Evolutionary conservation across 2,329 filamentous ascomycete species (phyloP).

Genomic region (Bertia moriformis): DNA sequence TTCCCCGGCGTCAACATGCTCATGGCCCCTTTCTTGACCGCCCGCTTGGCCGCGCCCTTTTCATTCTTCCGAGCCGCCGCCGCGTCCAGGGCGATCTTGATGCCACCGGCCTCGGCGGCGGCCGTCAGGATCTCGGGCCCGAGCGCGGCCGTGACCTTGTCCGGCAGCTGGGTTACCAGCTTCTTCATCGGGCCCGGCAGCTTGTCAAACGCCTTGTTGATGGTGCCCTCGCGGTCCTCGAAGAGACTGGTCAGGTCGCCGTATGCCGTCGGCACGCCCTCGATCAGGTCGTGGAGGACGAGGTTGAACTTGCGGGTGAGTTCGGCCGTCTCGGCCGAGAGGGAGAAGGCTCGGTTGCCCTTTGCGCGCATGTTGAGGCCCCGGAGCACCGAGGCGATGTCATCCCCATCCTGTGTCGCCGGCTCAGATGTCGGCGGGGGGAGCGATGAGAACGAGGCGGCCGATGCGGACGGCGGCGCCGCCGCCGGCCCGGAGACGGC

Average conservation of each 20-base stretch:
- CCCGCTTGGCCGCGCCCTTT: conserved; percentile 46
- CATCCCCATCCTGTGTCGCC: conserved; percentile 39
- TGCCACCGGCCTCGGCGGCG: conserved; percentile 59
- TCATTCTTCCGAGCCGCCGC: conserved; percentile 20
- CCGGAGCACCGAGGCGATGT: conserved; percentile 68
- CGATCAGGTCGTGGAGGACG: conserved; percentile 81
- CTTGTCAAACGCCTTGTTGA: conserved; percentile 44
- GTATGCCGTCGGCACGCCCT: conserved; percentile 86
- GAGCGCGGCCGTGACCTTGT: conserved; percentile 62
- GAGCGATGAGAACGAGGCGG: conserved; percentile 18
- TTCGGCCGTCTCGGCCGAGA: conserved; percentile 72
- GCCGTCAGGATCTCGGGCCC: conserved; percentile 73
- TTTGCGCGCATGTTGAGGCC: conserved; percentile 69
- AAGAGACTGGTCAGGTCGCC: conserved; percentile 60
- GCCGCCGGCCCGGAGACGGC: conserved; percentile 20
- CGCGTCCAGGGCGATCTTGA: conserved; percentile 34
- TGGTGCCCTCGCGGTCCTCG: conserved; percentile 44
- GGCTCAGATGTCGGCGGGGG: too few relatives aligned
- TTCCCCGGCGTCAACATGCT: conserved; percentile 52
- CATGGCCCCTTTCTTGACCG: not conserved
- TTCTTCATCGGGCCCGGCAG: conserved; percentile 73
- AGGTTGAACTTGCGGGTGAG: conserved; percentile 73
- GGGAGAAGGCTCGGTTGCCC: conserved; percentile 73
- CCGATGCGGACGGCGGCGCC: conserved; percentile 19
- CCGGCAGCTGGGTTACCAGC: conserved; percentile 69